Conservation (phyloP, 2,329 filamentous ascomycete genomes). For the Phoma sp. region DNA sequence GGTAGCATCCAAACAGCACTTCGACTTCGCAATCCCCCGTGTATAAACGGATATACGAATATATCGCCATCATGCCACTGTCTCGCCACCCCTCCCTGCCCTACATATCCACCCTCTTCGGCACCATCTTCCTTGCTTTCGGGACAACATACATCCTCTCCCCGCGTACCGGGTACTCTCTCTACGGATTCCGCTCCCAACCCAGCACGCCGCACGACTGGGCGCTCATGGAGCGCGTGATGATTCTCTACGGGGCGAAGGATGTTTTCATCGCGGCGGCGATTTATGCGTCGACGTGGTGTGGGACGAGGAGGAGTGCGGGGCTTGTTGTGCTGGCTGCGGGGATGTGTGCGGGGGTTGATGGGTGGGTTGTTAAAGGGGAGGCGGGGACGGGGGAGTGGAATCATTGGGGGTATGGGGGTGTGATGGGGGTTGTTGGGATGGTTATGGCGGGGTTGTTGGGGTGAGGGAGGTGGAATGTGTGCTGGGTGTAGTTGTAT, state of each 20-base stretch:
- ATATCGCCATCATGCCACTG: neutral
- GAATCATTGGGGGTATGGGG: slow-evolving; percentile 59
- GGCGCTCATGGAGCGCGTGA: slow-evolving; percentile 54
- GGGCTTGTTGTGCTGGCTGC: slow-evolving; percentile 55
- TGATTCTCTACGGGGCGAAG: slow-evolving; percentile 58
- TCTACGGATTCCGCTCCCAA: slow-evolving; percentile 53
- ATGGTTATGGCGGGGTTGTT: slow-evolving; percentile 42
- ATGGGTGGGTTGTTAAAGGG: slow-evolving; percentile 53
- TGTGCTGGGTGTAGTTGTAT: neutral
- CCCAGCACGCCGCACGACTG: slow-evolving; percentile 40
- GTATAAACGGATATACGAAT: too few species aligned
- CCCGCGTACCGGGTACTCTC: slow-evolving; percentile 44
- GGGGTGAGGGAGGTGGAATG: slow-evolving; percentile 12
- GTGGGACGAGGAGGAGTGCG: slow-evolving; percentile 51
- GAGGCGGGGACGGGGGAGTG: slow-evolving; percentile 53
- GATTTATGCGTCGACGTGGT: slow-evolving; percentile 48
- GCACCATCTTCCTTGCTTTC: slow-evolving; percentile 44
- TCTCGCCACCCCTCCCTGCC: slow-evolving; percentile 5
- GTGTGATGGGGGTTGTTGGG: slow-evolving; percentile 48
- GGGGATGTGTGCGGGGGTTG: slow-evolving; percentile 54
- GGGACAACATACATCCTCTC: slow-evolving; percentile 52
- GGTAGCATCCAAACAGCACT: neutral
- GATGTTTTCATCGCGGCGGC: slow-evolving; percentile 60
- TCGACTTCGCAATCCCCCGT: too few species aligned
- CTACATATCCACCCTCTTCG: slow-evolving; percentile 31